Percentiles rank a stretch among this genome's conserved stretches.
Conservation (phyloP, 768 basidiomycete species). For the Auriscalpium orientale region DNA sequence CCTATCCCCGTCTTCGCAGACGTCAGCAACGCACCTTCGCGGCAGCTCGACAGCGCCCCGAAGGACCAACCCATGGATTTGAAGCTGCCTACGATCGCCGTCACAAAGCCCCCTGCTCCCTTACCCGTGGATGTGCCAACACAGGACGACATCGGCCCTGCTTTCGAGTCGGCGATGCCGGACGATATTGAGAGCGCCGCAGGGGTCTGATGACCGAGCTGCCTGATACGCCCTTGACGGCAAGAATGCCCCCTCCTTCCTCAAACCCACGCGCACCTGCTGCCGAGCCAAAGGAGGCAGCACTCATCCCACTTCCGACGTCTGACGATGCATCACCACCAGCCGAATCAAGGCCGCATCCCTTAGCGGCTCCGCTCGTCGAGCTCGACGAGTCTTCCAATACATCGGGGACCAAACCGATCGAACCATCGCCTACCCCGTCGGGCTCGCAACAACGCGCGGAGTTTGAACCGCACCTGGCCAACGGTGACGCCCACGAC, state of each 20-base stretch:
- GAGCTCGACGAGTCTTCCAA: conserved; percentile 38
- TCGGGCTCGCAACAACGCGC: neutral
- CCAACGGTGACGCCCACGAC: conserved; percentile 12
- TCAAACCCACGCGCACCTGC: neutral
- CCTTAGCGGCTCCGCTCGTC: conserved; percentile 9
- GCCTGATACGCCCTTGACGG: neutral
- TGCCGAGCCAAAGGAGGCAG: neutral
- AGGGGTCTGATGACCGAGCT: conserved; percentile 14
- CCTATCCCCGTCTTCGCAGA: conserved; percentile 56
- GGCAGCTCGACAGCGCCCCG: conserved; percentile 11
- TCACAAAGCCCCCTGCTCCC: conserved; percentile 68
- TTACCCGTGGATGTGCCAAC: conserved; percentile 65
- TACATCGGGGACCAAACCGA: conserved; percentile 20
- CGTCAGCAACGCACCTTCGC: conserved; percentile 4
- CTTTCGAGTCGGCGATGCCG: conserved; percentile 27
- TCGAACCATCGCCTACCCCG: conserved; percentile 28
- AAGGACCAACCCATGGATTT: conserved; percentile 13
- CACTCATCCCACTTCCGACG: conserved; percentile 1
- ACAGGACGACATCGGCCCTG: conserved; percentile 45
- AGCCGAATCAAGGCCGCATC: neutral
- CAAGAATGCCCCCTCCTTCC: neutral
- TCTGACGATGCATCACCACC: conserved; percentile 11
- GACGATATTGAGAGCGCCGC: conserved; percentile 16
- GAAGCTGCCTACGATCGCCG: conserved; percentile 45
- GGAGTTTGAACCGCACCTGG: neutral